Base-by-base conservation (phyloP, 1,284 basidiomycete genomes). In the Phylloporus gajari region DNA sequence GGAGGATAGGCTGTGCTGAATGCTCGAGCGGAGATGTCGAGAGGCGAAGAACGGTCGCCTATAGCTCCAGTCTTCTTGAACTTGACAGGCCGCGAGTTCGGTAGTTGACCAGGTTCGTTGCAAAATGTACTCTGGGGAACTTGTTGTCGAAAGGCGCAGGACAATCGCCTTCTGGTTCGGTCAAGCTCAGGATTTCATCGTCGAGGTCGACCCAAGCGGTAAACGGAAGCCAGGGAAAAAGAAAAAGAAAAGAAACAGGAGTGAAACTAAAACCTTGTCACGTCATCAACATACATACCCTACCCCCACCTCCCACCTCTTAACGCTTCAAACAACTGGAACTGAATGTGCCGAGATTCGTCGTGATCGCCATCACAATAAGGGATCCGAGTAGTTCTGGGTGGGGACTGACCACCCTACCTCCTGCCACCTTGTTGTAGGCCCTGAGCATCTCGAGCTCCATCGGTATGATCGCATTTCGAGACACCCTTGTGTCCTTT, bases 191-290 rank as follows among this genome's bases (percentile, higher is more conserved):
- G 56, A 38, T 13, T 48, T 23, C 56, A 32, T 9, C 8, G 19
- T 27, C 17, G 51, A 42, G 32, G 46, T 53, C 40, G 53, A 63
- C 58, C 23, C 12, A 27, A n/a, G 30, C 42, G 32, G 23, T 27
- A 58, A 68, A 64, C 21, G 27, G 60, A 69, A 66, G 51, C 25
- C 23, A 63, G 40, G 35, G 65, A 30, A 6, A 35, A 35, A 35
- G 8, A n/a, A 46, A 48, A 27, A 53, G 0, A 1, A 64, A 30
- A 17, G 11, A 42, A 53, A 7, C 48, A 53, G 25, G 25, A 15
- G 35, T 38, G 35, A 63, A n/a, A 2, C 32, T 23, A 59, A 59
- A 19, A 63, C 65, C 35, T 59, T 51, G 48, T 35, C 30, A 19
- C 25, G n/a, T 46, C 27, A 61, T 25, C 21, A 42, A 60, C 68